These are phyloP conservation scores for Myrica gale DNA, from an alignment of 306 rosid genomes.

Conservation along the genomic window DNA sequence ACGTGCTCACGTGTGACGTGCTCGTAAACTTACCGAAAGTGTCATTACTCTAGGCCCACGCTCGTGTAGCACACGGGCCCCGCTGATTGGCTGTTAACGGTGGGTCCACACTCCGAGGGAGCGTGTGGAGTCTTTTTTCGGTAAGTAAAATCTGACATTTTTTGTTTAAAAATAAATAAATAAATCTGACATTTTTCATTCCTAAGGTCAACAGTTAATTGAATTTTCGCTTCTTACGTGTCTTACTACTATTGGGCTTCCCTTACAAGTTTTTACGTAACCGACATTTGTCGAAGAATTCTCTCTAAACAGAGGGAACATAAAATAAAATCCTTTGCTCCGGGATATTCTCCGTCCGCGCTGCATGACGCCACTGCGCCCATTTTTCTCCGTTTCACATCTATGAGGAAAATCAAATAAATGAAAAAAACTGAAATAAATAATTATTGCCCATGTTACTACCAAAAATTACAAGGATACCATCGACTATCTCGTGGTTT, in stretches of 20 bases:
- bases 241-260: not conserved
- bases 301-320: too few relatives aligned
- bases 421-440: not conserved
- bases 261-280: not conserved
- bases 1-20: slow-evolving; percentile 9
- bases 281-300: not conserved
- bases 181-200: too few relatives aligned
- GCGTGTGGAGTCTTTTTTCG: too few relatives aligned
- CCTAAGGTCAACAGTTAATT: too few relatives aligned
- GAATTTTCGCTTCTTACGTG: not conserved
- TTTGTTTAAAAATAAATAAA: too few relatives aligned
- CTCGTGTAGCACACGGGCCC: not conserved
- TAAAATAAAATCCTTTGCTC: not conserved
- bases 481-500: not conserved
- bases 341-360: not conserved
- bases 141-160: too few relatives aligned
- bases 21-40: not conserved
- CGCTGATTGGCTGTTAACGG: not conserved
- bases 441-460: not conserved
- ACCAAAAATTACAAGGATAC: not conserved
- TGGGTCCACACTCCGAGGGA: not conserved
- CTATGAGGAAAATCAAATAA: too few relatives aligned
- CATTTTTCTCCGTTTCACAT: not conserved
- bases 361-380: not conserved
- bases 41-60: not conserved